These are phyloP conservation scores for Poronia punctata DNA, from an alignment of 495 filamentous ascomycete species.

Conservation along the genomic window DNA sequence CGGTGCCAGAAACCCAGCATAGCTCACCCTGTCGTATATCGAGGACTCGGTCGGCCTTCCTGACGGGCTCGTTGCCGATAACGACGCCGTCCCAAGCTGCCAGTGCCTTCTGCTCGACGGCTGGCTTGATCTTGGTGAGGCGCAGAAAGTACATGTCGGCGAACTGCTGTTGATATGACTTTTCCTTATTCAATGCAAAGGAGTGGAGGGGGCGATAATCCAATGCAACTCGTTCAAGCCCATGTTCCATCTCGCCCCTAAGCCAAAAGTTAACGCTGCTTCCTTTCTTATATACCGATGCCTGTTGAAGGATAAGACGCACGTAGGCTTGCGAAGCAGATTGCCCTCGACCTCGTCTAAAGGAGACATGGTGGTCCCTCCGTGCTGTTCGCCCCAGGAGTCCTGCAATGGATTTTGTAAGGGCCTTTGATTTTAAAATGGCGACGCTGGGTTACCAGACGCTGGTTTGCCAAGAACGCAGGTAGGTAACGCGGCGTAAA, in stretches of 20 bases:
- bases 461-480: too few relatives aligned
- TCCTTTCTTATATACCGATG: not conserved
- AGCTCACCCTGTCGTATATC: slow-evolving; percentile 94
- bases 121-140: slow-evolving; percentile 78
- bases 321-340: slow-evolving; percentile 35
- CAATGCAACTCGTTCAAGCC: slow-evolving; percentile 44
- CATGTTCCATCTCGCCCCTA: slow-evolving; percentile 32
- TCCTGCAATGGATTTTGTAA: too few relatives aligned
- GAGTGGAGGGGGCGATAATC: slow-evolving; percentile 68
- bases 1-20: slow-evolving; percentile 90
- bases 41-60: slow-evolving; percentile 74
- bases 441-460: too few relatives aligned
- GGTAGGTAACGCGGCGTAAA: too few relatives aligned
- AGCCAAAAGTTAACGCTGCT: slow-evolving; percentile 12
- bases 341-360: slow-evolving; percentile 25
- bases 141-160: slow-evolving; percentile 95
- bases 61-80: slow-evolving; percentile 70
- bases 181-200: slow-evolving; percentile 62
- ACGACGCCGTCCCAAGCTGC: slow-evolving; percentile 73
- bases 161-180: slow-evolving; percentile 91
- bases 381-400: too few relatives aligned
- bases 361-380: too few relatives aligned
- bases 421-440: too few relatives aligned
- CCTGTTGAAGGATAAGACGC: slow-evolving; percentile 7
- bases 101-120: slow-evolving; percentile 63